Percentiles rank a stretch among this genome's conserved stretches.
Conservation (phyloP, 139 green algal genomes). For the Chlorella vulgaris region DNA sequence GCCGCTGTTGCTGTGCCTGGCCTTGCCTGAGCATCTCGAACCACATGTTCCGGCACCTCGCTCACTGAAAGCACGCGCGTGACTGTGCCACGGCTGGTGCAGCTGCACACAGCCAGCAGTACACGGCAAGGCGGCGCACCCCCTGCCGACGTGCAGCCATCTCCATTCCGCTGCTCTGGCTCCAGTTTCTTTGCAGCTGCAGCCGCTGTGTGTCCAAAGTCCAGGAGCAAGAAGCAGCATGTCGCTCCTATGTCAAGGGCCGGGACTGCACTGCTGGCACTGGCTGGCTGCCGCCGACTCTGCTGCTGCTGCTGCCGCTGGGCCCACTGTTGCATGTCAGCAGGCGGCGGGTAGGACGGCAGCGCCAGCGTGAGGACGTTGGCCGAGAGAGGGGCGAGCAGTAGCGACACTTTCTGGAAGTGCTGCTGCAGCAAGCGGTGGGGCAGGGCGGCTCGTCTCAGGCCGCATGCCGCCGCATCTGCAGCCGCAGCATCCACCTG, state of each 20-base stretch:
- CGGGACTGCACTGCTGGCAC: not conserved
- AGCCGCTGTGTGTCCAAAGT: not conserved
- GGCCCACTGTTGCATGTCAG: slow-evolving; percentile 12
- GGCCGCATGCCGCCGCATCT: not conserved
- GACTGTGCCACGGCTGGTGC: not conserved
- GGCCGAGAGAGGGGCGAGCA: not conserved
- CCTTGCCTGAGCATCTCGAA: not conserved
- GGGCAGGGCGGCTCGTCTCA: not conserved
- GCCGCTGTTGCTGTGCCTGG: not conserved
- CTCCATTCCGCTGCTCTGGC: not conserved
- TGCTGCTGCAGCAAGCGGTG: slow-evolving; percentile 1
- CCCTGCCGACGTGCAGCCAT: not conserved
- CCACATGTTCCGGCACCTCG: not conserved
- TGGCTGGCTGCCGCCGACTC: not conserved
- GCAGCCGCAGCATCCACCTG: not conserved
- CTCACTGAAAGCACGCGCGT: not conserved
- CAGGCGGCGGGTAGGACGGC: slow-evolving; percentile 20
- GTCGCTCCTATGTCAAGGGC: not conserved
- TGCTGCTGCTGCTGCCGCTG: slow-evolving; percentile 3
- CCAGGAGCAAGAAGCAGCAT: slow-evolving; percentile 15
- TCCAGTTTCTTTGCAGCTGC: too few species aligned
- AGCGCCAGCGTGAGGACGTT: slow-evolving; percentile 18
- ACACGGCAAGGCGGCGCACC: too few species aligned
- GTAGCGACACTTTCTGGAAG: not conserved
- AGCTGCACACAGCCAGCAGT: slow-evolving; percentile 13